Conservation (phyloP, 2,329 filamentous ascomycete genomes). For the Hortaea werneckii region DNA sequence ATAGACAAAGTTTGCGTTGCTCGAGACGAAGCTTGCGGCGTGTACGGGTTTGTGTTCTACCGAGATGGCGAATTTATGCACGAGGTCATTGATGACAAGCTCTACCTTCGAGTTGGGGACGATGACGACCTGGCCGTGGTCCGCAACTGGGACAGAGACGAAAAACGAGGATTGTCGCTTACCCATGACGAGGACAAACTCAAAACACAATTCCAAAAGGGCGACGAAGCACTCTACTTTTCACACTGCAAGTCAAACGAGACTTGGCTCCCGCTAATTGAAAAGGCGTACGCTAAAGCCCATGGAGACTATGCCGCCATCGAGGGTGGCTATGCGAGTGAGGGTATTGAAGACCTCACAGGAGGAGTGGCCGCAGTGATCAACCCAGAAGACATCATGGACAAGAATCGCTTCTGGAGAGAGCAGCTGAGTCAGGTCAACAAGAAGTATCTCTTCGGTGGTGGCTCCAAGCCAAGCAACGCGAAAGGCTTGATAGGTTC, state of each 20-base stretch:
- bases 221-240: constrained; percentile 69
- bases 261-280: constrained; percentile 70
- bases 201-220: constrained; percentile 51
- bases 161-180: constrained; percentile 15
- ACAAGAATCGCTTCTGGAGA: constrained; percentile 74
- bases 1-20: constrained; percentile 63
- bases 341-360: constrained; percentile 50
- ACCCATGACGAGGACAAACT: constrained; percentile 32
- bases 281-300: constrained; percentile 77
- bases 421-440: constrained; percentile 74
- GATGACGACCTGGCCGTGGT: constrained; percentile 58
- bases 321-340: constrained; percentile 60
- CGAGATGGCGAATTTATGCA: constrained; percentile 85
- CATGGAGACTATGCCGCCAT: constrained; percentile 72
- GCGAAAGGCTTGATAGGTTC: constrained; percentile 47
- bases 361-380: constrained; percentile 44
- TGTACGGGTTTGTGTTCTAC: constrained; percentile 79
- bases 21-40: constrained; percentile 61
- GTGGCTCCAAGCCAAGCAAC: constrained; percentile 33
- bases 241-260: constrained; percentile 67
- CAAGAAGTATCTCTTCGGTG: constrained; percentile 68
- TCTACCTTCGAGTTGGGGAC: constrained; percentile 71
- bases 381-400: constrained; percentile 59
- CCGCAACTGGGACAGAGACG: constrained; percentile 16
- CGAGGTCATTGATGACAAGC: constrained; percentile 82